A percentile compares a stretch with the other conserved stretches of the same genome.
Conservation (phyloP, 1,284 basidiomycete genomes). For the Marasmius sp. region DNA sequence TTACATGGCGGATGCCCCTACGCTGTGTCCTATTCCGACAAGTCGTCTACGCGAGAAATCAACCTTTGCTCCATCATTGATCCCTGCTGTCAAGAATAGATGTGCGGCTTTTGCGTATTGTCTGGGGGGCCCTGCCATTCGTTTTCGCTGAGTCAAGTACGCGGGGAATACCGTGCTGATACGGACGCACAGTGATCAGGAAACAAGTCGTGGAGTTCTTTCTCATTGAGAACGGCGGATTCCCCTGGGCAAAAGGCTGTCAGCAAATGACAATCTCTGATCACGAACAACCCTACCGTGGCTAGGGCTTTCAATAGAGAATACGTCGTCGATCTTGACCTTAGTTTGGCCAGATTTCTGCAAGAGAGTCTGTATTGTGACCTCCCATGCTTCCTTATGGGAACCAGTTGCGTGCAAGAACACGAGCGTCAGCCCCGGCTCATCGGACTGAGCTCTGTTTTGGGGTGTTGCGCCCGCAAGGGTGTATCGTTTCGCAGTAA, state of each 20-base stretch:
- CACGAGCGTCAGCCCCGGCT: slow-evolving; percentile 1
- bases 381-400: slow-evolving; percentile 7
- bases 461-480: background rate
- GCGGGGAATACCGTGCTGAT: background rate
- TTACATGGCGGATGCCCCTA: slow-evolving; percentile 13
- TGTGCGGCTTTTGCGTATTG: slow-evolving; percentile 14
- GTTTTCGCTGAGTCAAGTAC: background rate
- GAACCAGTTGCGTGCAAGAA: slow-evolving; percentile 4
- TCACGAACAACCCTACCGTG: background rate
- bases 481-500: background rate
- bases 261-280: background rate
- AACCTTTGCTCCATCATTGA: background rate
- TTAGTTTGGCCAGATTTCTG: background rate
- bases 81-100: slow-evolving; percentile 6
- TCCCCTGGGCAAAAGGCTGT: background rate
- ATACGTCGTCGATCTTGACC: slow-evolving; percentile 11
- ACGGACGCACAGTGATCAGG: slow-evolving; percentile 1
- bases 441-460: background rate
- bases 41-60: slow-evolving; percentile 8
- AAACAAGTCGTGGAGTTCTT: slow-evolving; percentile 3
- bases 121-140: slow-evolving; percentile 4
- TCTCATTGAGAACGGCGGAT: slow-evolving; percentile 11
- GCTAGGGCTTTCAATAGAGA: slow-evolving; percentile 17
- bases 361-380: background rate
- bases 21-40: slow-evolving; percentile 15